Conservation (phyloP, 163 green algal genomes). For the Volvox carteri region DNA sequence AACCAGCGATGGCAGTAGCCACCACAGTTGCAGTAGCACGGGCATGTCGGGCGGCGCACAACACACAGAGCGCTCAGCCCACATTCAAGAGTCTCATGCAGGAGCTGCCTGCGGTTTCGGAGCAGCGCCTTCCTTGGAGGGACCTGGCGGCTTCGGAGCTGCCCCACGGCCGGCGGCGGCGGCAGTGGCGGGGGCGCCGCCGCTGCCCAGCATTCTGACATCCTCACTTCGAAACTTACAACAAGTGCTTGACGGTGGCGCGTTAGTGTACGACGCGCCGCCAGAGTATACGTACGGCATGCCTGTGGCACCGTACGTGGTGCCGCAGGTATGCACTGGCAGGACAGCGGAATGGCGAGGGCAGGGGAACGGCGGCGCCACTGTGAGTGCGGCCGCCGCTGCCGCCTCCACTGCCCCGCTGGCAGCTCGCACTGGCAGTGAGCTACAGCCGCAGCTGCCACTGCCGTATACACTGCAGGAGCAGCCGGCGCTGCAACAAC, state of each 20-base stretch:
- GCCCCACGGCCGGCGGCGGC: not conserved
- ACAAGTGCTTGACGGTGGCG: not conserved
- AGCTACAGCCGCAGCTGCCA: not conserved
- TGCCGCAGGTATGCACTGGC: not conserved
- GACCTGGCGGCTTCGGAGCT: not conserved
- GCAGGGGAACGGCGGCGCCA: not conserved
- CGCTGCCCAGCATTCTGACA: no score
- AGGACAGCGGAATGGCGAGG: not conserved
- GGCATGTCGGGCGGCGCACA: not conserved
- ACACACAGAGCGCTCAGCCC: no score
- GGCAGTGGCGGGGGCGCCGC: not conserved
- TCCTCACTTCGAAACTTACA: not conserved
- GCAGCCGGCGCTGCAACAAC: not conserved
- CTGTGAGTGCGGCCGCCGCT: not conserved
- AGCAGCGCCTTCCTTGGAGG: not conserved
- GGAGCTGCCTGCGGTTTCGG: not conserved
- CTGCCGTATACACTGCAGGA: not conserved
- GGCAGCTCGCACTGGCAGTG: not conserved
- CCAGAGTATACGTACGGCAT: not conserved
- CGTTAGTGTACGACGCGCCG: constrained; percentile 1
- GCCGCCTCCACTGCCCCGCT: not conserved
- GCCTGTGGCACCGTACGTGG: not conserved
- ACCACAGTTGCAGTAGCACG: not conserved
- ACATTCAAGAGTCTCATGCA: not conserved
- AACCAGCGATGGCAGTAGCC: not conserved